Base-by-base conservation (phyloP, 805 yeast genomes). In the Torulaspora franciscae region DNA sequence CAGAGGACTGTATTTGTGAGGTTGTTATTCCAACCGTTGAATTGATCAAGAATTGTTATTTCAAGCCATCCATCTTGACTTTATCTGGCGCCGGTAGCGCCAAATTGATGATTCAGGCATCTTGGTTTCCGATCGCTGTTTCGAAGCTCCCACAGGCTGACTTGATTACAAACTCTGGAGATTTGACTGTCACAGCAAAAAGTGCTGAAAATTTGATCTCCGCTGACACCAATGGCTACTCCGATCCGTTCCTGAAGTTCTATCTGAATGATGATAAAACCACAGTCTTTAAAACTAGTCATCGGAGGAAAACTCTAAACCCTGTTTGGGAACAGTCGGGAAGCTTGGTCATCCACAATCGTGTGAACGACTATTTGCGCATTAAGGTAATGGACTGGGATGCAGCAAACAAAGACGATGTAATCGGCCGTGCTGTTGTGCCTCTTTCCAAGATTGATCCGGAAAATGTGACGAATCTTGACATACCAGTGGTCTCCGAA, bases 201-300 rank as follows among this genome's bases (percentile, higher is more conserved):
- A 71, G 73, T 39, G 98, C 93, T 2, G 74, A 74, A 11, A 77
- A 77, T 41, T 73, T 93, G 47, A 79, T 83, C 32, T 75, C 96
- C 10, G 95, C 90, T n/a, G 99, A 93, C 67, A 72, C 85, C 25
- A 83, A 83, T 55, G 98, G 98, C 40, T 84, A 85, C 62, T 87
- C 96, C 3, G 99, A 93, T 67, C 99, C 99, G 44, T 91, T 81
- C 63, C 74, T 80, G 48, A 77, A 80, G 57, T 74, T 88, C 50
- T 80, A 73, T 58, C 60, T 87, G 56, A 81, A 90, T 66, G 82
- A 82, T 32, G 72, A 70, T 11, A 74, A 74, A 43, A 77, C 77
- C 25, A 62, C 68, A 27, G 71, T 85, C 48, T 80, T 70, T 72
- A 88, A 87, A 70, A 77, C 96, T 29, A 83, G 86, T 67, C 82